Conservation (phyloP, 352 stramenopile species). For the Stephanocyclus meneghinianus region DNA sequence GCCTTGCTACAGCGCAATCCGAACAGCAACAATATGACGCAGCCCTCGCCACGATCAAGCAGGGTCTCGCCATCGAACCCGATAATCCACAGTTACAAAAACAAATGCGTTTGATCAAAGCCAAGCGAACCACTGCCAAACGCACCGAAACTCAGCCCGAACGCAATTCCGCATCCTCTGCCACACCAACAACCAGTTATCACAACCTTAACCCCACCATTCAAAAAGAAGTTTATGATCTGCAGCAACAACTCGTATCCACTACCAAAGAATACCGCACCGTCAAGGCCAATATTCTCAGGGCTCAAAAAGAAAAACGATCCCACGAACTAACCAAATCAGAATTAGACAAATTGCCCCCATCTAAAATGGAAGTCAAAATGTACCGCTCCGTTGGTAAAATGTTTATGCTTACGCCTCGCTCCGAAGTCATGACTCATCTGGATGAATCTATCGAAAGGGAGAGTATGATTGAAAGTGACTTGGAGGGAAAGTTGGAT, state of each 20-base stretch:
- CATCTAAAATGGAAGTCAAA: constrained; percentile 37
- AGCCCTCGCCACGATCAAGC: constrained; percentile 73
- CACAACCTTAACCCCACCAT: constrained; percentile 53
- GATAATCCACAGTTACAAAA: constrained; percentile 83
- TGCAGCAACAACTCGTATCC: constrained; percentile 67
- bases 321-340: constrained; percentile 69
- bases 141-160: constrained; percentile 21
- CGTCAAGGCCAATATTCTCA: constrained; percentile 61
- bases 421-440: constrained; percentile 62
- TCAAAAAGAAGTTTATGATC: constrained; percentile 71
- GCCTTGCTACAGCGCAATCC: constrained; percentile 79
- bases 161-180: neutral
- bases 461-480: constrained; percentile 58
- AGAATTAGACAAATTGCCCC: constrained; percentile 69
- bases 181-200: neutral
- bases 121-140: constrained; percentile 43
- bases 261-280: constrained; percentile 74
- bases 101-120: constrained; percentile 71
- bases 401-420: constrained; percentile 75
- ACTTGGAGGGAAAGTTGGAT: constrained; percentile 71
- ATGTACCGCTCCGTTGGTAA: constrained; percentile 80
- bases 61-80: constrained; percentile 72
- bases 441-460: constrained; percentile 59
- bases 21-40: constrained; percentile 76
- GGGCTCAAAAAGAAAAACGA: constrained; percentile 58